Evolutionary conservation across 2,329 filamentous ascomycete species (phyloP), one percentile per base, ranked within the genome.

Genomic region (Alternaria sp.): DNA sequence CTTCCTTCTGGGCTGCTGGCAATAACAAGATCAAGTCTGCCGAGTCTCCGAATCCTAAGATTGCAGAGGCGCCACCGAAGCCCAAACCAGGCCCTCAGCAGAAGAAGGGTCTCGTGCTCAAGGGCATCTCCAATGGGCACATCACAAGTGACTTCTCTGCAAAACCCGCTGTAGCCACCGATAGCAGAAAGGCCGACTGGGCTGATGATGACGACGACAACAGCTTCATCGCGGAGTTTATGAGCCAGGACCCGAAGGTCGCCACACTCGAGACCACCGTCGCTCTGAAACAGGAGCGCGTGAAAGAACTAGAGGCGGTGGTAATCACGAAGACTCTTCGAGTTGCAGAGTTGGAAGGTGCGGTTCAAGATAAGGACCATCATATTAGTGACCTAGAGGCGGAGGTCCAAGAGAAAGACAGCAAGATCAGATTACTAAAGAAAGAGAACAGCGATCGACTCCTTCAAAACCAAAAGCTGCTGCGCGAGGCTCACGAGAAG

Each of bases 201-300:
- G 64, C 63, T 5, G 67, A 70, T 18, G 65, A 62, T 34, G 68
- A 70, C n/a, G 64, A 67, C 0, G 70, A 71, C 18, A 62, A 66
- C 4, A 59, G 59, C 1, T 65, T 67, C 39, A 9, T 54, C 49
- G 39, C 61, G 5, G 57, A 64, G 18, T 59, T 48, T 36, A 16
- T 34, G 11, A 32, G 32, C 14, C n/a, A 55, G 0, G 30, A 47
- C 8, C 36, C 56, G 1, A 38, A 14, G n/a, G 34, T 51, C 2
- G 22, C 52, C 4, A 22, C 46, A 0, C 51, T 62, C 9, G 51
- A 66, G 48, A 42, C 41, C 20, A 46, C 41, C 3, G 16, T 59
- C 9, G 32, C 44, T 3, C n/a, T 58, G 12, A 66, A 64, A 32
- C 39, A 53, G 20, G 57, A 55, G 54, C 59, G 46, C 1, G 44